Evolutionary conservation across 2,329 filamentous ascomycete species (phyloP).

Genomic region (Trichoderma sp.): DNA sequence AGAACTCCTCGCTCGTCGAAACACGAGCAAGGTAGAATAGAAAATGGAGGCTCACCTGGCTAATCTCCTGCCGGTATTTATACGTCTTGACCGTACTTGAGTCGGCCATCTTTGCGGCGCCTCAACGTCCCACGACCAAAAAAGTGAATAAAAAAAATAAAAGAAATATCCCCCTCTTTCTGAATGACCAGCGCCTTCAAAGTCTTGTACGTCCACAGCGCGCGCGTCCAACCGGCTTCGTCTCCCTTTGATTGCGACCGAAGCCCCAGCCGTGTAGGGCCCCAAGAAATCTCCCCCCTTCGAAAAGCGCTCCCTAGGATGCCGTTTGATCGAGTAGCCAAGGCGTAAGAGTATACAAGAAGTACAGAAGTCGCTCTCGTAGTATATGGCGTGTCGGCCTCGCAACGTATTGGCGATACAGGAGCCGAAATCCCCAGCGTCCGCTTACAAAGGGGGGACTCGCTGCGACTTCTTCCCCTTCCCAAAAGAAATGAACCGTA

Average conservation of each 20-base stretch:
- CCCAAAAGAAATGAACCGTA: background rate
- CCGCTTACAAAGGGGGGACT: no score
- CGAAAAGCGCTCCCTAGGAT: background rate
- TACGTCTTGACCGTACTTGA: constrained; percentile 55
- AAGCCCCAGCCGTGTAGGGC: background rate
- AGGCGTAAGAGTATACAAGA: no score
- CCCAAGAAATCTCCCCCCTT: background rate
- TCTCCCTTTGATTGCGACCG: constrained; percentile 3
- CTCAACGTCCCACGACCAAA: background rate
- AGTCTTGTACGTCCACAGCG: background rate
- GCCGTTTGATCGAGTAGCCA: background rate
- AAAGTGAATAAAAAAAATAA: background rate
- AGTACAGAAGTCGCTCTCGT: no score
- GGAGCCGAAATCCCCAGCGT: no score
- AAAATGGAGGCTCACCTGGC: constrained; percentile 67
- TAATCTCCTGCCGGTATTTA: constrained; percentile 98
- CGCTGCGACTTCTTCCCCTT: no score
- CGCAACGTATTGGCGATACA: no score
- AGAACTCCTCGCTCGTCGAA: background rate
- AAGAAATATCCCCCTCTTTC: constrained; percentile 14
- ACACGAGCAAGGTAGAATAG: background rate
- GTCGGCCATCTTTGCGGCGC: constrained; percentile 63
- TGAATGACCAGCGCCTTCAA: background rate
- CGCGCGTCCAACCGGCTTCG: background rate
- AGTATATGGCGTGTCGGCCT: no score